These are phyloP conservation scores for Gracilaria vermiculophylla DNA, from an alignment of 23 red algal species.

Conservation along the genomic window DNA sequence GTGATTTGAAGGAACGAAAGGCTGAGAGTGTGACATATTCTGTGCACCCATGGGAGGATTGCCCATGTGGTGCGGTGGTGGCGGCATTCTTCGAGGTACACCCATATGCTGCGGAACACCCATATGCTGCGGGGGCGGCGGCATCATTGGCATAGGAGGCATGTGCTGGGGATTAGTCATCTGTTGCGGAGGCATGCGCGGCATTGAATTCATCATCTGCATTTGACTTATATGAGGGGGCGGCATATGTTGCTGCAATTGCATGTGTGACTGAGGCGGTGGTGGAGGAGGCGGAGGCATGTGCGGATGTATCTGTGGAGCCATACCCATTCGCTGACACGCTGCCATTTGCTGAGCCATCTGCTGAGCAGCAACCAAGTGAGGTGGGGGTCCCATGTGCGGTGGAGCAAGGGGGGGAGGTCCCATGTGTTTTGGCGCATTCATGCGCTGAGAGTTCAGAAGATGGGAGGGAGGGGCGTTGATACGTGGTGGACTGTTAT, in stretches of 20 bases:
- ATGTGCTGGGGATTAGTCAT: constrained; percentile 3
- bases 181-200: neutral
- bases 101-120: constrained; percentile 29
- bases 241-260: neutral
- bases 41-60: neutral
- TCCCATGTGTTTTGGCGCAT: neutral
- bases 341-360: constrained; percentile 23
- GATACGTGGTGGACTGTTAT: constrained; percentile 13
- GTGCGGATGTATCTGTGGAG: constrained; percentile 24
- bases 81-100: constrained; percentile 2
- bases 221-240: constrained; percentile 7
- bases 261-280: constrained; percentile 5
- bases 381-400: constrained; percentile 1
- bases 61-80: constrained; percentile 9
- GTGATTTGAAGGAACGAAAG: neutral
- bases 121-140: constrained; percentile 8
- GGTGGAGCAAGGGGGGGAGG: neutral
- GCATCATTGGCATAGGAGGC: constrained; percentile 24
- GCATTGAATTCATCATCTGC: constrained; percentile 24
- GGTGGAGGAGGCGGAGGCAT: constrained; percentile 22
- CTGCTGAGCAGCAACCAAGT: constrained; percentile 2
- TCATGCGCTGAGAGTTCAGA: constrained; percentile 3
- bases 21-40: neutral
- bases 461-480: constrained; percentile 1
- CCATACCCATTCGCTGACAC: constrained; percentile 5